A percentile compares a stretch with the other conserved stretches of the same genome.
Evolutionary conservation across 169 alveolate species (phyloP).

Genomic region (Cryptosporidium felis): DNA sequence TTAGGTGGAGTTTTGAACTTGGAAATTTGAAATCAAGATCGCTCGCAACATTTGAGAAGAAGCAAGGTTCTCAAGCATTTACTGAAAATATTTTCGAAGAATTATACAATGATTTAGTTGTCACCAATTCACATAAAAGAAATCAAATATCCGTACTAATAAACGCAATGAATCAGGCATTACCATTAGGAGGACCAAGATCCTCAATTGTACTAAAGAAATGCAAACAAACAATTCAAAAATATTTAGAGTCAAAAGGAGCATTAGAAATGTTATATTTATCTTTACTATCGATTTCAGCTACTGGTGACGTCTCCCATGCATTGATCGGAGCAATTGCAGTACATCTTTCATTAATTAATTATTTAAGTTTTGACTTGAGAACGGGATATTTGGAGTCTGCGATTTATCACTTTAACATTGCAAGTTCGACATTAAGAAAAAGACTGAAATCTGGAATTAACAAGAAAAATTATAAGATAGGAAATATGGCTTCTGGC

Average conservation of each 20-base stretch:
- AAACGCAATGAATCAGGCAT: slow-evolving; percentile 32
- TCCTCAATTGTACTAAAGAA: slow-evolving; percentile 7
- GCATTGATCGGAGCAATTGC: slow-evolving; percentile 53
- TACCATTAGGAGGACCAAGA: slow-evolving; percentile 54
- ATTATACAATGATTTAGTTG: slow-evolving; percentile 19
- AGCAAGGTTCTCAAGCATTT: background rate
- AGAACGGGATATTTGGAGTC: slow-evolving; percentile 45
- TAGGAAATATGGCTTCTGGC: background rate
- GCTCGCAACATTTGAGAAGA: background rate
- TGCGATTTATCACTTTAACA: slow-evolving; percentile 31
- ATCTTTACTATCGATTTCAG: background rate
- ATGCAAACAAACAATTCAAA: slow-evolving; percentile 39
- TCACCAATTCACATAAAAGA: slow-evolving; percentile 21
- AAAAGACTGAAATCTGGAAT: background rate
- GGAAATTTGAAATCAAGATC: slow-evolving; percentile 48
- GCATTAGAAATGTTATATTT: slow-evolving; percentile 54
- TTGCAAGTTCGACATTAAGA: slow-evolving; percentile 31
- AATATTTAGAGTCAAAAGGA: slow-evolving; percentile 19
- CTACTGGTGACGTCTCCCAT: slow-evolving; percentile 22
- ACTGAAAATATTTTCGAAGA: slow-evolving; percentile 14
- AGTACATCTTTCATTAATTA: slow-evolving; percentile 34
- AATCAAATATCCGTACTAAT: slow-evolving; percentile 6
- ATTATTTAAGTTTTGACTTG: slow-evolving; percentile 25
- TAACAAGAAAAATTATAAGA: background rate
- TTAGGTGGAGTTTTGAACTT: slow-evolving; percentile 61